Base-by-base conservation (phyloP, 179 eudicot genomes). In the Silene vulgaris region DNA sequence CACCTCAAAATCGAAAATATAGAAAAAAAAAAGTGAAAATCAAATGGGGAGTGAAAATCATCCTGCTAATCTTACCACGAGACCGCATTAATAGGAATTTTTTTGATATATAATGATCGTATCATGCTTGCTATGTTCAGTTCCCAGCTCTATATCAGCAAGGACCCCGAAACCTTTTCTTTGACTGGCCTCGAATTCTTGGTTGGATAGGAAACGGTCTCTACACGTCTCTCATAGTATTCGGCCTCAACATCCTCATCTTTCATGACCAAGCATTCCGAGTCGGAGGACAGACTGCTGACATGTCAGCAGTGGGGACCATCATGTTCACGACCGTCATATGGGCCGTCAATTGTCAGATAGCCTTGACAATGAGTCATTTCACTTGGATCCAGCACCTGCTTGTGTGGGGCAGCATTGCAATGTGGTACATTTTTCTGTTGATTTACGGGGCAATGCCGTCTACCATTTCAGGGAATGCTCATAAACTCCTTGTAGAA, bases 91-190 rank as follows among this genome's bases (percentile, higher is more conserved):
- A 11, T 45, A 45, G 13, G 52, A 45, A 45, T 1, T 8, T 45
- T 45, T 45, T 45, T 45, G 13, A 45, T 2, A 45, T 45, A 9
- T 9, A 45, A 8, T 45, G 52, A 45, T 65, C 32, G 56, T 56
- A 73, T 73, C 3, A 11, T 67, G 62, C 23, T 16, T 13, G 50
- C 13, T 14, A 50, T 68, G 69, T 82, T 37, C 91, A 96, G 99
- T 96, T 96, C 79, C 99, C 99, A 64, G 97, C 99, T 16, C 82
- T 96, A 7, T 96, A 96, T 79, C 99, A 96, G 82, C 99, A 96
- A 87, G 99, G 99, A 21, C 96, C 97, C 1, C 88, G 77, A 81
- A 96, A 96, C 85, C 83, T 96, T 72, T 96, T 96, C 87, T 96
- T 96, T 54, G 94, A 90, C 88, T 96, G 99, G 99, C 74, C 77